A percentile compares a stretch with the other conserved stretches of the same genome.
phyloP scores from a whole-genome alignment of 139 green algal species.

The Tetradesmus obliquus region DNA sequence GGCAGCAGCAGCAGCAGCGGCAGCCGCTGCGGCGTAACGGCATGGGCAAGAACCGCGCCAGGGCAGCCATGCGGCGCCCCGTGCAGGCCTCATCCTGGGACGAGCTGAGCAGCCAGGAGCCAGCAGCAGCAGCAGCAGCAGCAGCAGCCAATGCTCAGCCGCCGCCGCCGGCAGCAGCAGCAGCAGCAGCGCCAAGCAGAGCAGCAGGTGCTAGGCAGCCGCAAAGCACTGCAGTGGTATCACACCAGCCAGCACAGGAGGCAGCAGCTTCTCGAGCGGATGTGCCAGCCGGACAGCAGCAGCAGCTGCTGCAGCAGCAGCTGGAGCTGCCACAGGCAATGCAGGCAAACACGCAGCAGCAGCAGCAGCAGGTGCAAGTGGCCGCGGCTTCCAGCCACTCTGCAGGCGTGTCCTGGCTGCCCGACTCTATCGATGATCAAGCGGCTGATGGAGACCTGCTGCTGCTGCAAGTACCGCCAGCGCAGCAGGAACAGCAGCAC shows the following conservation, averaged over 20 bases:
- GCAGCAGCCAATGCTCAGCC: not conserved
- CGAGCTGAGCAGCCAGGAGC: not conserved
- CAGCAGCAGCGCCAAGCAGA: not conserved
- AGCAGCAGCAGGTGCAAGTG: not conserved
- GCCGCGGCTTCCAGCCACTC: not conserved
- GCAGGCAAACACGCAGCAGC: not conserved
- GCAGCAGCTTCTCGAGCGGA: not conserved
- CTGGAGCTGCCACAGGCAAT: not conserved
- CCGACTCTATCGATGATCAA: not conserved
- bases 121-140: not conserved
- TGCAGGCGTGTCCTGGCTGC: not conserved
- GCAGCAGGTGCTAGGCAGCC: not conserved
- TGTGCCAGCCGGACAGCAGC: not conserved
- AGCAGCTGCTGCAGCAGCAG: constrained; percentile 1
- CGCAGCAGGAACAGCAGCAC: not conserved
- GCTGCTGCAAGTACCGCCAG: not conserved
- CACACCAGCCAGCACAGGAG: not conserved
- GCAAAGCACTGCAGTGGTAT: not conserved
- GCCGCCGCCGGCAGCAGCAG: not conserved
- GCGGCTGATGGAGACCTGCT: not conserved
- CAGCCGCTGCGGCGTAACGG: not conserved
- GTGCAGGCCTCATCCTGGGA: not conserved
- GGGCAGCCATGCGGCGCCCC: not conserved
- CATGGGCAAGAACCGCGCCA: not conserved
- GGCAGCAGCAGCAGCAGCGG: not conserved